These are phyloP conservation scores for Sphagnum fallax DNA, from an alignment of 228 moss, liverwort and hornwort genomes.

Conservation along the genomic window DNA sequence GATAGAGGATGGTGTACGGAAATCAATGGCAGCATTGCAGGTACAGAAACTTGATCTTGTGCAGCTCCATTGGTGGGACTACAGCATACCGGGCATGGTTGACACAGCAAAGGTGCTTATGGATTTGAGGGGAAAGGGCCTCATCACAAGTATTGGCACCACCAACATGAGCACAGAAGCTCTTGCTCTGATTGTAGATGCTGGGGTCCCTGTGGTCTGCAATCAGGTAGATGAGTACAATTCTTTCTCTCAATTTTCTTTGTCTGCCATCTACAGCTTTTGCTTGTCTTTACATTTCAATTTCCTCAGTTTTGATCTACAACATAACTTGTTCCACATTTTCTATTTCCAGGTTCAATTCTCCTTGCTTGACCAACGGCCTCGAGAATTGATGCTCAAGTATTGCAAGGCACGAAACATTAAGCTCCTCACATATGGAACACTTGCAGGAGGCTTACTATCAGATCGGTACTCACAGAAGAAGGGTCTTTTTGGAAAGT, in stretches of 20 bases:
- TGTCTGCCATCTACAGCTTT: too few species aligned
- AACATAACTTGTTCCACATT: too few species aligned
- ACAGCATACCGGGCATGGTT: conserved; percentile 31
- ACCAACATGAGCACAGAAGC: conserved; percentile 50
- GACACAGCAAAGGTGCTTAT: conserved; percentile 42
- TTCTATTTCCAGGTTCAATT: conserved; percentile 24
- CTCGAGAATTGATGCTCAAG: conserved; percentile 35
- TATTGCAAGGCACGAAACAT: conserved; percentile 34
- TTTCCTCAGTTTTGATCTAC: too few species aligned
- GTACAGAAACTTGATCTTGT: conserved; percentile 37
- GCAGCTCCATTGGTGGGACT: conserved; percentile 60
- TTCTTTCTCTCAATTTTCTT: too few species aligned
- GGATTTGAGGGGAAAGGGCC: conserved; percentile 42
- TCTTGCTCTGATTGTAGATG: conserved; percentile 31
- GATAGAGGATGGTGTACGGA: conserved; percentile 29
- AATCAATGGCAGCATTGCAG: conserved; percentile 34
- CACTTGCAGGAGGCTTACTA: conserved; percentile 39
- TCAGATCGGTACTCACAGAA: conserved; percentile 26
- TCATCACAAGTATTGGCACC: conserved; percentile 36
- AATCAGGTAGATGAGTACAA: conserved; percentile 24
- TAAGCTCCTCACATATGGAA: conserved; percentile 48
- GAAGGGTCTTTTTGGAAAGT: conserved; percentile 30
- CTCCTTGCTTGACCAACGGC: conserved; percentile 40
- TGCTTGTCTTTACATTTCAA: too few species aligned
- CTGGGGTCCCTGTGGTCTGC: conserved; percentile 43